A percentile compares a stretch with the other conserved stretches of the same genome.
These are phyloP conservation scores for Vicia sativa DNA, from an alignment of 306 rosid genomes.

Conservation along the genomic window DNA sequence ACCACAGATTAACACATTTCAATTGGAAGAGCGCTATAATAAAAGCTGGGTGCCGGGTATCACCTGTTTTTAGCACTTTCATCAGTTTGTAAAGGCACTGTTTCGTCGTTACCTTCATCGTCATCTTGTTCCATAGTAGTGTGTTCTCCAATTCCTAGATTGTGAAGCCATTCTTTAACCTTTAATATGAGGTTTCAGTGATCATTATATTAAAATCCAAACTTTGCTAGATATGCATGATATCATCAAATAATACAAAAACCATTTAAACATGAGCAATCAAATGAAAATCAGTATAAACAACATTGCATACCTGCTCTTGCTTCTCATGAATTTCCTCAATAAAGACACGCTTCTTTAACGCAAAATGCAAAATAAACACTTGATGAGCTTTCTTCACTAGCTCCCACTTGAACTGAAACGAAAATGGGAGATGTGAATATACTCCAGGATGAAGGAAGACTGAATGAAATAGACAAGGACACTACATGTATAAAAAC, in stretches of 20 bases:
- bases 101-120: slow-evolving; percentile 84
- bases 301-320: slow-evolving; percentile 69
- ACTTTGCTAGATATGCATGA: slow-evolving; percentile 44
- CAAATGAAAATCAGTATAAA: slow-evolving; percentile 28
- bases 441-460: slow-evolving; percentile 38
- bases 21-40: slow-evolving; percentile 25
- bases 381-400: slow-evolving; percentile 95
- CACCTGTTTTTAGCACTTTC: slow-evolving; percentile 84
- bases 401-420: slow-evolving; percentile 95
- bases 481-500: slow-evolving; percentile 17
- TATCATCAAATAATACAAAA: slow-evolving; percentile 44
- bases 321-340: slow-evolving; percentile 98
- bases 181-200: slow-evolving; percentile 75
- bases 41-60: slow-evolving; percentile 20
- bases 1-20: slow-evolving; percentile 21
- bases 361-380: slow-evolving; percentile 82
- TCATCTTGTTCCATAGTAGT: slow-evolving; percentile 70
- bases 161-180: slow-evolving; percentile 99
- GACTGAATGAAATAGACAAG: slow-evolving; percentile 25
- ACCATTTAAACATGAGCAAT: slow-evolving; percentile 19
- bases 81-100: slow-evolving; percentile 61
- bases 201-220: slow-evolving; percentile 74
- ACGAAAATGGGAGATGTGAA: slow-evolving; percentile 42
- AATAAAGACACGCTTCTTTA: slow-evolving; percentile 85
- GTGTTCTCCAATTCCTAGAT: slow-evolving; percentile 99